Base-by-base conservation (phyloP, 2,329 filamentous ascomycete genomes). In the Colletotrichum scovillei region DNA sequence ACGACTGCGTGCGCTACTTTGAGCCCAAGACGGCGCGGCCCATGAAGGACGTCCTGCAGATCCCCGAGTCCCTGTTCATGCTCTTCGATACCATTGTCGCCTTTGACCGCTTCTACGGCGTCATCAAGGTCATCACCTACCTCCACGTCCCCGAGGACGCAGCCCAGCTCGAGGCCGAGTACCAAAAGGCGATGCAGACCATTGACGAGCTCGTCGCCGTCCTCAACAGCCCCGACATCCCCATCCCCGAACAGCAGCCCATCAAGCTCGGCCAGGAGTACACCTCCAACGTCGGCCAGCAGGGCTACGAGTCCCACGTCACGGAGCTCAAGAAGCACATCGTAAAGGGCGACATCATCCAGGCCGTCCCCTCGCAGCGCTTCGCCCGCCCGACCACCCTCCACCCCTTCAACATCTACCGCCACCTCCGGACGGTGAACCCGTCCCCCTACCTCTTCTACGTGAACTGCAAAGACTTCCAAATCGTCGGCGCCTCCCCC, bases 401-500 rank as follows among this genome's bases (percentile, higher is more conserved):
- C 56, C 97, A 99, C 82, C 96, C 97, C 0, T 99, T 98, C 88
- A 99, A 98, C 86, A 94, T 99, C 79, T 99, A 98, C 88, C 92
- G 96, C 67, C 95, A 98, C 81, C 89, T 99, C 49, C 94, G 97
- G 75, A 98, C 95, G n/a, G 94, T 98, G 79, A 99, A 99, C 81
- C 97, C 97, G 0, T 98, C 95, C 9, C 97, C 97, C 0, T 99
- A 99, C 84, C 91, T 99, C 46, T 99, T 99, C 87, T 99, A 95
- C 84, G 91, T 99, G 74, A 92, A 97, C 82, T 98, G 96, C 84
- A 89, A 90, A 73, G 93, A 94, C 79, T 98, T 99, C 84, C 94
- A 98, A 81, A 95, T 99, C 76, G 93, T 99, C 14, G 97, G 97
- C 72, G 97, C 97, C 52, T 97, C 94, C 71, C 97, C 97, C 1